Conservation (phyloP, 768 basidiomycete species). For the Phanerodontia chrysosporium region DNA sequence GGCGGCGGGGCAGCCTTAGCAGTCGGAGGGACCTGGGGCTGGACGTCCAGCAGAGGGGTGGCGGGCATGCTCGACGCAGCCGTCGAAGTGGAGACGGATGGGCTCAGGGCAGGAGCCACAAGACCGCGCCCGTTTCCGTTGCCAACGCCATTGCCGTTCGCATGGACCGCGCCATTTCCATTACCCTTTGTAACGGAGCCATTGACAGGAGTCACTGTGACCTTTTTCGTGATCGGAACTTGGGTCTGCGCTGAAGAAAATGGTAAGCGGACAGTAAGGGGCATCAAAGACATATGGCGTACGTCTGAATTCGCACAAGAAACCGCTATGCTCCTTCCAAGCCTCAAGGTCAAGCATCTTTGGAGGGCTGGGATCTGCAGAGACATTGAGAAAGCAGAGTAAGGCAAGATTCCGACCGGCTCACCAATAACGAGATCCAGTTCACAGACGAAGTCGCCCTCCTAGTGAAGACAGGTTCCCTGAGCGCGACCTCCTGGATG, state of each 20-base stretch:
- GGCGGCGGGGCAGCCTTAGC: not conserved
- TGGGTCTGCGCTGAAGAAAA: no score
- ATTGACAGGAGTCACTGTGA: no score
- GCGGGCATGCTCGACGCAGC: not conserved
- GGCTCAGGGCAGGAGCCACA: not conserved
- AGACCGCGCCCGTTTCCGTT: not conserved
- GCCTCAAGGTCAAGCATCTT: not conserved
- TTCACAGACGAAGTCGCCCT: slow-evolving; percentile 2
- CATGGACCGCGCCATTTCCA: no score
- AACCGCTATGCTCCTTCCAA: not conserved
- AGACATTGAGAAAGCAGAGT: not conserved
- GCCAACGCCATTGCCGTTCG: no score
- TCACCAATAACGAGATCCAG: not conserved
- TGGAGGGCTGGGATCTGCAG: not conserved
- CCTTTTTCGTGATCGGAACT: no score
- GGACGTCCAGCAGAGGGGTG: not conserved
- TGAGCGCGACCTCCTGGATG: slow-evolving; percentile 1
- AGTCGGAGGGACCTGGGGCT: not conserved
- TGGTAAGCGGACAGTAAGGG: no score
- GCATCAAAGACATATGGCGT: no score
- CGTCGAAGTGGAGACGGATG: not conserved
- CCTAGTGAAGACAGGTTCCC: slow-evolving; percentile 1
- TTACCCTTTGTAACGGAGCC: no score
- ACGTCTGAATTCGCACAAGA: no score
- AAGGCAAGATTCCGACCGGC: not conserved